These are phyloP conservation scores for Lentithecium fluviatile DNA, from an alignment of 495 filamentous ascomycete species.

Conservation along the genomic window DNA sequence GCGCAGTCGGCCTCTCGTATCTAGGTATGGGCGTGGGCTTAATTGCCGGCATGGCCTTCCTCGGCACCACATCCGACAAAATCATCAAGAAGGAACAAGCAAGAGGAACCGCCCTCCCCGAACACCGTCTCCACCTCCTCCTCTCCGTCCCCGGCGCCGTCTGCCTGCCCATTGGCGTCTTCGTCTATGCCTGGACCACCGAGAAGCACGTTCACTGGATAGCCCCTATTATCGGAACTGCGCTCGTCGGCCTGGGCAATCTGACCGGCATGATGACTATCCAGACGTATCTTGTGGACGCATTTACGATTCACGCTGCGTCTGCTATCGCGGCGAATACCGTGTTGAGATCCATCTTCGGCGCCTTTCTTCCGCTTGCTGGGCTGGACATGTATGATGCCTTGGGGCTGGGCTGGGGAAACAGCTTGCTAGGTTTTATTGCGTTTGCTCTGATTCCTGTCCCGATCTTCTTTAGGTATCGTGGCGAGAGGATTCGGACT, in stretches of 20 bases:
- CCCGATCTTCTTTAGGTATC: conserved; percentile 37
- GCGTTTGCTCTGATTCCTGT: conserved; percentile 39
- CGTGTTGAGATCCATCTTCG: conserved; percentile 39
- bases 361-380: conserved; percentile 41
- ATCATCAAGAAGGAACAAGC: conserved; percentile 40
- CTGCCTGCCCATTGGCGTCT: conserved; percentile 41
- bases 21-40: conserved; percentile 43
- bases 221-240: conserved; percentile 42
- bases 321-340: conserved; percentile 44
- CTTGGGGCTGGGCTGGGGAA: conserved; percentile 45
- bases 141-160: conserved; percentile 39
- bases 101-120: conserved; percentile 41
- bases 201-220: conserved; percentile 43
- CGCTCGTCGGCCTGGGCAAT: conserved; percentile 41
- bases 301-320: conserved; percentile 42
- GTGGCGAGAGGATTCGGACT: conserved; percentile 44
- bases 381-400: conserved; percentile 41
- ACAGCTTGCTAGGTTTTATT: conserved; percentile 42
- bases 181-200: conserved; percentile 43
- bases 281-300: conserved; percentile 44
- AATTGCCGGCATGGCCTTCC: conserved; percentile 38
- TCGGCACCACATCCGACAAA: conserved; percentile 36
- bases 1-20: conserved; percentile 41
- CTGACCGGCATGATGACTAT: conserved; percentile 43
- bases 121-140: conserved; percentile 41